Conservation (phyloP, 1,284 basidiomycete species). For the Cryptococcus neoformans region DNA sequence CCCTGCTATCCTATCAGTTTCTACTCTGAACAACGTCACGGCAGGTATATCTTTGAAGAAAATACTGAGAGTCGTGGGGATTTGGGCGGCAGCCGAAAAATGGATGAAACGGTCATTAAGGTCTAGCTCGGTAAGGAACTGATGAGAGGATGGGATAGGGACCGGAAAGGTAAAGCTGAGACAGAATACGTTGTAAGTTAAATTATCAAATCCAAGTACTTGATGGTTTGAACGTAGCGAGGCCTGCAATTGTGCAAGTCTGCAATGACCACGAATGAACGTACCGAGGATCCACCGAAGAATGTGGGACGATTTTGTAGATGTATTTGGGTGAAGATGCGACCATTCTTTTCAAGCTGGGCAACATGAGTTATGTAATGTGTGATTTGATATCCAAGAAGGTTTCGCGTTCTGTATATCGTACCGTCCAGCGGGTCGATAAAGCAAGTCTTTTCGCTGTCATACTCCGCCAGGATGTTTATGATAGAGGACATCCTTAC, state of each 20-base stretch:
- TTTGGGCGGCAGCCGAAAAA: slow-evolving; percentile 59
- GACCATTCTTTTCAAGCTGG: too few species aligned
- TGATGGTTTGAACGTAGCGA: too few species aligned
- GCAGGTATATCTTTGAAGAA: slow-evolving; percentile 55
- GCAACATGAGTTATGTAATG: too few species aligned
- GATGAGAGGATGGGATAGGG: slow-evolving; percentile 37
- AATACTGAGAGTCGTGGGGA: slow-evolving; percentile 55
- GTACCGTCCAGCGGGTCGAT: too few species aligned
- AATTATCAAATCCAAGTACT: background rate
- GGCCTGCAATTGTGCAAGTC: background rate
- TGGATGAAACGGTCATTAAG: slow-evolving; percentile 58
- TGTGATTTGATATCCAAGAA: too few species aligned
- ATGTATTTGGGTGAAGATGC: slow-evolving; percentile 27
- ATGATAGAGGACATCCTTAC: too few species aligned
- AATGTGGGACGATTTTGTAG: slow-evolving; percentile 47
- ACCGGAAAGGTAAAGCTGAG: slow-evolving; percentile 37
- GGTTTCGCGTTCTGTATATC: too few species aligned
- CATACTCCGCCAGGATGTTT: too few species aligned
- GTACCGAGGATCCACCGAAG: slow-evolving; percentile 39
- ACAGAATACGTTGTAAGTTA: background rate
- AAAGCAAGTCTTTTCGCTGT: too few species aligned
- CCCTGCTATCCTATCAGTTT: slow-evolving; percentile 29
- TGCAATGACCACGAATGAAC: slow-evolving; percentile 2
- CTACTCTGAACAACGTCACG: slow-evolving; percentile 56
- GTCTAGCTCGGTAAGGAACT: slow-evolving; percentile 38